A percentile compares a stretch with the other conserved stretches of the same genome.
phyloP scores from a whole-genome alignment of 1,284 basidiomycete species.

The Marasmius sp. region DNA sequence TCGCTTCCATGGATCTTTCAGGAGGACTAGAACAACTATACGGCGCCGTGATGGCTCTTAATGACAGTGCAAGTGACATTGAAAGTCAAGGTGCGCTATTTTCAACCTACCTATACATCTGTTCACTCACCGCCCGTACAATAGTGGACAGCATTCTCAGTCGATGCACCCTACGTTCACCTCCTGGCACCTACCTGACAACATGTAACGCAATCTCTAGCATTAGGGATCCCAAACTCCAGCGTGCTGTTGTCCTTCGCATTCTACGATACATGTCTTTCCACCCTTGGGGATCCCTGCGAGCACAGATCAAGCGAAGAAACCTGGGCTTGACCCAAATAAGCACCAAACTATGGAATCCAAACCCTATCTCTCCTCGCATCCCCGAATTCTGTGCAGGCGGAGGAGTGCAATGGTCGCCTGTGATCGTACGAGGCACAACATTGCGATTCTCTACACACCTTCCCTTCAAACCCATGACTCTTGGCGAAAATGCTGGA shows the following conservation, averaged over 20 bases:
- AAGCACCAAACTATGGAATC: slow-evolving; percentile 42
- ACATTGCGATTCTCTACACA: slow-evolving; percentile 24
- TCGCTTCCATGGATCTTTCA: slow-evolving; percentile 5
- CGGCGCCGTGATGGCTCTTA: slow-evolving; percentile 5
- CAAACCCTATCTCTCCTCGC: slow-evolving; percentile 21
- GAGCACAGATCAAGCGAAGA: slow-evolving; percentile 57
- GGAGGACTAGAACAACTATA: slow-evolving; percentile 5
- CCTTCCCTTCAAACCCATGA: slow-evolving; percentile 12
- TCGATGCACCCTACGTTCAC: slow-evolving; percentile 37
- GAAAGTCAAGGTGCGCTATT: slow-evolving; percentile 6
- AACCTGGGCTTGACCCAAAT: slow-evolving; percentile 45
- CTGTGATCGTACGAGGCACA: slow-evolving; percentile 35
- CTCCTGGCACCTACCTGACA: slow-evolving; percentile 52
- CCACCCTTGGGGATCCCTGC: slow-evolving; percentile 69
- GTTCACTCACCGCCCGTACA: background rate
- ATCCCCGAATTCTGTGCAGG: slow-evolving; percentile 45
- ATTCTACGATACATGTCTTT: slow-evolving; percentile 69
- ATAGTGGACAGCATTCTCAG: slow-evolving; percentile 40
- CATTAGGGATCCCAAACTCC: slow-evolving; percentile 37
- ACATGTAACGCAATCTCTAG: slow-evolving; percentile 30
- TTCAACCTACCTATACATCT: slow-evolving; percentile 13
- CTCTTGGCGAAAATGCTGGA: slow-evolving; percentile 20
- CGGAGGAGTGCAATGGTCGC: slow-evolving; percentile 62
- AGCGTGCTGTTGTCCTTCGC: slow-evolving; percentile 52
- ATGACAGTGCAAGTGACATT: slow-evolving; percentile 7